Conservation (phyloP, 306 rosid species). For the Alnus rubra region DNA sequence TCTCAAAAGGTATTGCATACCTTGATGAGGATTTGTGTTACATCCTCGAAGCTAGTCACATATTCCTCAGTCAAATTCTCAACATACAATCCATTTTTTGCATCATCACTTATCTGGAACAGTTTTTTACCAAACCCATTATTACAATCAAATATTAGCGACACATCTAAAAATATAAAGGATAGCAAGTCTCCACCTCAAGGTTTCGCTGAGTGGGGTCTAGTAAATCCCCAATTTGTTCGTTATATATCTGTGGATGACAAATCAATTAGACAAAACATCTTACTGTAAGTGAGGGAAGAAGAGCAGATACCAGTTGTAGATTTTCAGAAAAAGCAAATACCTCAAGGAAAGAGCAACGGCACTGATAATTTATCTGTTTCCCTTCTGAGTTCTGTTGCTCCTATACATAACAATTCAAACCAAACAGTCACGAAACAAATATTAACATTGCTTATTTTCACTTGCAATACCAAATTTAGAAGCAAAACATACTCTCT, state of each 20-base stretch:
- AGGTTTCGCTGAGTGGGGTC: constrained; percentile 66
- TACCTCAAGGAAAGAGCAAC: constrained; percentile 96
- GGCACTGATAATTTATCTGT: constrained; percentile 81
- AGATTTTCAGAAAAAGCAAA: background rate
- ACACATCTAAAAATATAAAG: constrained; percentile 10
- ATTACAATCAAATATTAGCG: constrained; percentile 10
- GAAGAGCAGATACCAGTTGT: background rate
- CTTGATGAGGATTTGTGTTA: constrained; percentile 86
- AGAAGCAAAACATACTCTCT: constrained; percentile 55
- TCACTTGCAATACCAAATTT: background rate
- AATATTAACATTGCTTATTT: background rate
- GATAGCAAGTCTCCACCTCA: constrained; percentile 51
- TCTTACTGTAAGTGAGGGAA: constrained; percentile 21
- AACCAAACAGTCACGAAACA: constrained; percentile 22
- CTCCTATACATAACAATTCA: constrained; percentile 50
- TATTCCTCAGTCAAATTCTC: constrained; percentile 92
- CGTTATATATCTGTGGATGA: constrained; percentile 46
- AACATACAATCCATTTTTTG: constrained; percentile 61
- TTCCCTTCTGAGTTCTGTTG: constrained; percentile 64
- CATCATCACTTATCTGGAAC: constrained; percentile 75
- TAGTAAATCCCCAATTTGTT: constrained; percentile 58
- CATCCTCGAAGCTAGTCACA: constrained; percentile 88
- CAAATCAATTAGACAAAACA: background rate
- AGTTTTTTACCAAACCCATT: constrained; percentile 21
- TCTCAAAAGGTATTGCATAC: constrained; percentile 28